Evolutionary conservation across 2,329 filamentous ascomycete genomes (phyloP).

Genomic region (Calonectria ilicicola): DNA sequence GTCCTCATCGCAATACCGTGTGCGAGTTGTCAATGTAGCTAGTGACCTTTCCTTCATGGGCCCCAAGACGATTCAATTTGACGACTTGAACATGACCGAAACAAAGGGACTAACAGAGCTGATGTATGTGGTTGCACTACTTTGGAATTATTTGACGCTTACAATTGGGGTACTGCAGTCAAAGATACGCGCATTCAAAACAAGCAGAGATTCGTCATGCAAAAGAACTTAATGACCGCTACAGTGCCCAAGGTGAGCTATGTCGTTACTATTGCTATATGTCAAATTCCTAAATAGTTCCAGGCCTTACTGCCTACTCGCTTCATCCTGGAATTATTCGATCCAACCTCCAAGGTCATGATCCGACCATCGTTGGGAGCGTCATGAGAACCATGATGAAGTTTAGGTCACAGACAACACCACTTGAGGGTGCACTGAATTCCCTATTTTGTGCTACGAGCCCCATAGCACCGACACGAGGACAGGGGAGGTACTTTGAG

Average conservation of each 20-base stretch:
- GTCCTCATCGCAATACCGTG: constrained; percentile 26
- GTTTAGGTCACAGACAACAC: constrained; percentile 18
- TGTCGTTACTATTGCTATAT: too few relatives aligned
- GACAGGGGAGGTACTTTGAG: constrained; percentile 29
- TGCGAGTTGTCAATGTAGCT: constrained; percentile 39
- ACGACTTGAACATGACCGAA: constrained; percentile 36
- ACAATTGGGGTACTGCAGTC: constrained; percentile 12
- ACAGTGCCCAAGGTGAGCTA: constrained; percentile 14
- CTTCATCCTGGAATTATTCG: constrained; percentile 39
- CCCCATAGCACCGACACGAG: not conserved
- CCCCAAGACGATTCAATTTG: constrained; percentile 33
- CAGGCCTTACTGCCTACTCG: constrained; percentile 40
- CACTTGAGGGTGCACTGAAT: constrained; percentile 37
- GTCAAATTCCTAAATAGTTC: not conserved
- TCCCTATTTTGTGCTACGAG: constrained; percentile 39
- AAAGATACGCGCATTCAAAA: constrained; percentile 38
- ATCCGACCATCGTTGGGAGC: constrained; percentile 27
- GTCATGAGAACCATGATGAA: constrained; percentile 32
- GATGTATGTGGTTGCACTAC: constrained; percentile 18
- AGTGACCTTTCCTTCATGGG: constrained; percentile 37
- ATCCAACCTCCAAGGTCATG: constrained; percentile 33
- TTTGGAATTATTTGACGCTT: not conserved
- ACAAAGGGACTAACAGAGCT: constrained; percentile 30
- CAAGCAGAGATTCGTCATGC: constrained; percentile 35
- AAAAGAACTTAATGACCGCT: constrained; percentile 35